Percentiles rank a stretch among this genome's conserved stretches.
Conservation (phyloP, 768 basidiomycete genomes). For the Pulveroboletus sp. region DNA sequence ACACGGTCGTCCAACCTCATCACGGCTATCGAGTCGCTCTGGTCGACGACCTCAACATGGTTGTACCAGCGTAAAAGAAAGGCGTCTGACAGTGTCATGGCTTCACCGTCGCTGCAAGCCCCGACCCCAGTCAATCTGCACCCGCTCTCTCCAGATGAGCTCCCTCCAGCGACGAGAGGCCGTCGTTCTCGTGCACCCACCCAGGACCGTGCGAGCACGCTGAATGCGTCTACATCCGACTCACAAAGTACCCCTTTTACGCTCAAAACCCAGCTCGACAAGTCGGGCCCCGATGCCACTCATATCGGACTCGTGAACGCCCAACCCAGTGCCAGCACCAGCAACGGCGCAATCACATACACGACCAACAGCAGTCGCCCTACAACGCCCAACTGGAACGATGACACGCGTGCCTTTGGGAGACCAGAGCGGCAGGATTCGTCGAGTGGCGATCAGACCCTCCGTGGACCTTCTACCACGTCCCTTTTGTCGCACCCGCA, state of each 20-base stretch:
- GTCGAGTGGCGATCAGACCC: conserved; percentile 12
- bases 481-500: conserved; percentile 43
- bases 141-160: conserved; percentile 61
- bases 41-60: conserved; percentile 6
- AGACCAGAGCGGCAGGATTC: conserved; percentile 35
- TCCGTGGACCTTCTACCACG: conserved; percentile 29
- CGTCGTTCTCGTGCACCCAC: conserved; percentile 43
- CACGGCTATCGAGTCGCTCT: neutral
- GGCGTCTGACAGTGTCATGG: conserved; percentile 14
- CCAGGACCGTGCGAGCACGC: conserved; percentile 27
- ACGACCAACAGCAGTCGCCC: neutral
- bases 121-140: conserved; percentile 66
- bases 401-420: conserved; percentile 54
- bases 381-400: conserved; percentile 38
- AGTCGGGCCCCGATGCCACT: conserved; percentile 28
- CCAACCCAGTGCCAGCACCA: conserved; percentile 8
- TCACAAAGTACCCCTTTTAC: conserved; percentile 55
- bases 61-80: neutral
- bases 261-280: conserved; percentile 56
- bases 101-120: conserved; percentile 21
- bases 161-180: conserved; percentile 33
- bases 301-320: conserved; percentile 11
- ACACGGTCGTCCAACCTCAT: conserved; percentile 8
- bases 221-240: conserved; percentile 9
- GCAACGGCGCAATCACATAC: neutral